Evolutionary conservation across 2,329 filamentous ascomycete species (phyloP).

Genomic region (Alternaria brassicae): DNA sequence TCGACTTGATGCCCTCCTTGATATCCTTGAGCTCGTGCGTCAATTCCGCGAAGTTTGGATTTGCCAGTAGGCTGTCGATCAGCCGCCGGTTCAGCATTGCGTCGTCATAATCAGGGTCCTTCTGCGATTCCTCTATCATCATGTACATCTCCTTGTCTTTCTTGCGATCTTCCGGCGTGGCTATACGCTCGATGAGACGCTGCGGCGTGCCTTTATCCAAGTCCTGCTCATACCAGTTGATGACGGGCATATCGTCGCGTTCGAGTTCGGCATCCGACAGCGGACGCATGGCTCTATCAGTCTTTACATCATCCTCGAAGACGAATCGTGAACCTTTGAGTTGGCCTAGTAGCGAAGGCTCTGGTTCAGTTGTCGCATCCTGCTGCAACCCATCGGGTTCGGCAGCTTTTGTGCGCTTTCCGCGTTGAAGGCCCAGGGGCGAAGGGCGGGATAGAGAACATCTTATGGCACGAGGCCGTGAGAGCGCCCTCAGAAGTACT

Average conservation of each 20-base stretch:
- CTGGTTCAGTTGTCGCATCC: slow-evolving; percentile 5
- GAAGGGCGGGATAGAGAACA: slow-evolving; percentile 29
- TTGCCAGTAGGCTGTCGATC: slow-evolving; percentile 37
- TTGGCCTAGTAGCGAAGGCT: slow-evolving; percentile 1
- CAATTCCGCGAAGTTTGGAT: slow-evolving; percentile 42
- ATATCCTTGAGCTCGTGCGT: slow-evolving; percentile 37
- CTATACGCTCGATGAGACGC: slow-evolving; percentile 32
- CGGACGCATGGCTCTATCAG: slow-evolving; percentile 19
- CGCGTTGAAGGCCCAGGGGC: slow-evolving; percentile 26
- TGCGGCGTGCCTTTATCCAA: slow-evolving; percentile 30
- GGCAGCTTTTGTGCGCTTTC: slow-evolving; percentile 30
- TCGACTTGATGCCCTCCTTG: slow-evolving; percentile 31
- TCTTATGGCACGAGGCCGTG: slow-evolving; percentile 26
- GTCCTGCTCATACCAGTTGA: slow-evolving; percentile 44
- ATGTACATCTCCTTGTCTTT: slow-evolving; percentile 28
- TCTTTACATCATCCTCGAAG: slow-evolving; percentile 11
- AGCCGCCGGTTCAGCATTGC: slow-evolving; percentile 33
- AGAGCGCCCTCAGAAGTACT: slow-evolving; percentile 35
- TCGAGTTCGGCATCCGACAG: slow-evolving; percentile 31
- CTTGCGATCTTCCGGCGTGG: slow-evolving; percentile 34
- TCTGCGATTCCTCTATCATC: slow-evolving; percentile 35
- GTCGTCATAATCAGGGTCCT: slow-evolving; percentile 41
- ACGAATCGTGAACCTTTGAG: slow-evolving; percentile 9
- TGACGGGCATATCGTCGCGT: slow-evolving; percentile 27
- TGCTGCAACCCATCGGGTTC: slow-evolving; percentile 8